Evolutionary conservation across 139 green algal genomes (phyloP), one percentile per base, ranked within the genome.

Genomic region (Chlamydomonas incerta): DNA sequence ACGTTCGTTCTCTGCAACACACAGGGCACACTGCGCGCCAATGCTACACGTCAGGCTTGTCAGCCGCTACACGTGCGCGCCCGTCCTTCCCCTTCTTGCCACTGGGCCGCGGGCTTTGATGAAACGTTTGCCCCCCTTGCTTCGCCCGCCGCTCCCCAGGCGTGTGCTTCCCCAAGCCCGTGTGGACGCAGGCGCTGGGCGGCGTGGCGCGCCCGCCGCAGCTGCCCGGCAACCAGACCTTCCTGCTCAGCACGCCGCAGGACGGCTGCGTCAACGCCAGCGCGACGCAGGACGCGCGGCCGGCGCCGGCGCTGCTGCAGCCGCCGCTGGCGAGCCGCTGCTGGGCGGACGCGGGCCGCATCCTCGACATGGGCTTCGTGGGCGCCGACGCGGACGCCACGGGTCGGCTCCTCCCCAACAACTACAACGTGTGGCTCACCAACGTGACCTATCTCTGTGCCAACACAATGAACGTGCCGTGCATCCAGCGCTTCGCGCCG

Each of bases 371-470:
- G 52, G 73, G 46, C 52, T n/a, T 80, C 20, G 47, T n/a, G 41
- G 73, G 73, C 31, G 31, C 33, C 6, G 73, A 80, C 73, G 28
- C 47, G 24, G 50, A 57, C 73, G 10, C 20, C 21, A 24, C 17
- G 52, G 28, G 73, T 52, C 20, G 15, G 6, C 57, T 57, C 18
- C 50, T 68, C 0, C 52, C 52, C 18, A 80, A 80, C 34, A 80
- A 69, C 14, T 80, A 80, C 55, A 31, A 69, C 24, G 73, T 80
- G 41, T 18, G 46, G 57, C 52, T 80, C 2, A 20, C 35, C 31
- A 50, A 52, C 31, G 73, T 80, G 17, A 63, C 73, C 29, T 80
- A 80, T 31, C 63, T 80, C 50, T 80, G 73, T n/a, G 52, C 52
- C n/a, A 47, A 57, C 31, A n/a, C 37, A 0, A 80, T 80, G n/a